Base-by-base conservation (phyloP, 2,329 filamentous ascomycete species). In the Furcasterigmium furcatum region DNA sequence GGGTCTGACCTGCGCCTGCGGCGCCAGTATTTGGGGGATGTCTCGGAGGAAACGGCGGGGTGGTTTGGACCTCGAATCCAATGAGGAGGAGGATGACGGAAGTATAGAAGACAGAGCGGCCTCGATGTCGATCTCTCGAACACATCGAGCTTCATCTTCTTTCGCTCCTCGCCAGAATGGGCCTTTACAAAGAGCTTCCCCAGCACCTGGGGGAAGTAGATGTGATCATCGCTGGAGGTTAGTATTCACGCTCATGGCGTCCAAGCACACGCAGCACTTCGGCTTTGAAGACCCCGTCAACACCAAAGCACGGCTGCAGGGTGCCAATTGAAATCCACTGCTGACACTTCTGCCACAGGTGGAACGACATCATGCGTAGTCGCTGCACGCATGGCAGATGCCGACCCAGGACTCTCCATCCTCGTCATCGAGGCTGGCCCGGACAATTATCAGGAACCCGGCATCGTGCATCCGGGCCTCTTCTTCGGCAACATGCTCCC, bases 351-450 rank as follows among this genome's bases (percentile, higher is more conserved):
- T 16, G n/a, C n/a, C n/a, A n/a, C 40, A 67, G 73, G 72, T 45
- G 73, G 73, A 14, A 65, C 71, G 5, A 69, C 73, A 30, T 73
- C 70, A 22, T 72, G 72, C 52, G 65, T 76, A 19, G 60, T 76
- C 30, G 74, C 76, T 19, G 68, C 66, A 4, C 65, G 76, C 38
- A 67, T 80, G 4, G 70, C 73, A 10, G 70, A 72, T 46, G 72
- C 74, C 1, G 68, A 76, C 46, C 73, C 71, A 1, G 60, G 62
- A 27, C 62, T 79, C 4, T 70, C 67, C 12, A 70, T 80, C 41
- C 61, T 80, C 10, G 62, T 82, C 12, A 68, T 81, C 38, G 78
- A 82, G 54, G 62, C 66, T 20, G 78, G 78, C 2, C 65, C 64
- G 16, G 75, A 80, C 57, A 80, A 74, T 53, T 70, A 71, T 48